These are phyloP conservation scores for Aspergillus carlsbadensis DNA, from an alignment of 495 filamentous ascomycete species.

Conservation along the genomic window DNA sequence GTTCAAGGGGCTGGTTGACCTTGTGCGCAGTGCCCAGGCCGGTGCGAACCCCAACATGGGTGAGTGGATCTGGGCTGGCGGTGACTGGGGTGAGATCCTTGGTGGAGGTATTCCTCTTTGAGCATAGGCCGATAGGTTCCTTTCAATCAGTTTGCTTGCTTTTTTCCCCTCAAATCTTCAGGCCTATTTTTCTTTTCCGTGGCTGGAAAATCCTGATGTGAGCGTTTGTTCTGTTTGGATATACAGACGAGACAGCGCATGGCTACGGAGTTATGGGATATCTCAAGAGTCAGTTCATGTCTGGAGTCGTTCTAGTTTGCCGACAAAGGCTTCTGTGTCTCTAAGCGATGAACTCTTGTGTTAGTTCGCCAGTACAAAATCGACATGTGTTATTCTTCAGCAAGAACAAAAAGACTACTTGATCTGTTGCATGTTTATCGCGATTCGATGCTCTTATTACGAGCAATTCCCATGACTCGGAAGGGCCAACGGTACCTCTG, in stretches of 20 bases:
- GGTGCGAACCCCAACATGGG: conserved; percentile 41
- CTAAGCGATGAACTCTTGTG: background rate
- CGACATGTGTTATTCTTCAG: background rate
- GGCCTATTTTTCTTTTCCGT: conserved; percentile 3
- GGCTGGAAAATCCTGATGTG: background rate
- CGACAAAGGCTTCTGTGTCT: background rate
- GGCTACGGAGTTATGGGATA: conserved; percentile 14
- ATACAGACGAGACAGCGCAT: conserved; percentile 21
- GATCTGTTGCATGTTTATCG: too few relatives aligned
- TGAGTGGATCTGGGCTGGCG: conserved; percentile 49
- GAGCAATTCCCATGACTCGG: background rate
- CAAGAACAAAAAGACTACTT: background rate
- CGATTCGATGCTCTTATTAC: too few relatives aligned
- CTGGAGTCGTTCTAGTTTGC: background rate
- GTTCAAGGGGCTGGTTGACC: conserved; percentile 39
- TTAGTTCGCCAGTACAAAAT: background rate
- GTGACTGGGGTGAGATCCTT: conserved; percentile 43
- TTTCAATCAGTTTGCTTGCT: background rate
- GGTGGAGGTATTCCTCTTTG: conserved; percentile 38
- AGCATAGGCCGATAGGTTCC: conserved; percentile 14
- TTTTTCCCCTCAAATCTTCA: too few relatives aligned
- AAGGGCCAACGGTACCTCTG: background rate
- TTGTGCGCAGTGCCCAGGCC: conserved; percentile 36
- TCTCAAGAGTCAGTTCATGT: background rate
- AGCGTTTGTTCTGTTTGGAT: conserved; percentile 9